A percentile compares a stretch with the other conserved stretches of the same genome.
Evolutionary conservation across 192 early-diverging fungal genomes (phyloP).

Genomic region (Pilobolus umbonatus): DNA sequence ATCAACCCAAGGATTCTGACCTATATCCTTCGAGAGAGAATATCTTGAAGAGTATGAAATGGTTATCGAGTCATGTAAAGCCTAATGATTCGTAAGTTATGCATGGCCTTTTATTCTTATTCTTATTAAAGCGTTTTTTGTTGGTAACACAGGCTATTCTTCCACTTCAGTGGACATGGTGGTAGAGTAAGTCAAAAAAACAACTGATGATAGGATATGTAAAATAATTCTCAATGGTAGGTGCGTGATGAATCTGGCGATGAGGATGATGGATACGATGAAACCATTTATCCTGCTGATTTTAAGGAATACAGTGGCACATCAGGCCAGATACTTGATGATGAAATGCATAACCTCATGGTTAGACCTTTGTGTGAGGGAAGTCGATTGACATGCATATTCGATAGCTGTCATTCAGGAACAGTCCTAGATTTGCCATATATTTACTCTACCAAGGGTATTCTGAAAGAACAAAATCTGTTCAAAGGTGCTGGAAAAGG

Average conservation of each 20-base stretch:
- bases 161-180: constrained; percentile 81
- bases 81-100: constrained; percentile 65
- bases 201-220: background rate
- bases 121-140: background rate
- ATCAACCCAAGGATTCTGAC: constrained; percentile 52
- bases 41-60: constrained; percentile 71
- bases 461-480: constrained; percentile 44
- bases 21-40: constrained; percentile 68
- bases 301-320: constrained; percentile 42
- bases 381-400: constrained; percentile 74
- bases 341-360: constrained; percentile 71
- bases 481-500: constrained; percentile 44
- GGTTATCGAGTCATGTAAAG: constrained; percentile 65
- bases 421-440: constrained; percentile 79
- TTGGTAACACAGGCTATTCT: constrained; percentile 53
- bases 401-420: constrained; percentile 85
- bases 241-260: constrained; percentile 51
- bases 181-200: constrained; percentile 37
- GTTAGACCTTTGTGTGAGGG: constrained; percentile 60
- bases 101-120: background rate
- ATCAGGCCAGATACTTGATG: constrained; percentile 68
- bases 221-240: background rate
- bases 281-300: constrained; percentile 71
- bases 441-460: constrained; percentile 67
- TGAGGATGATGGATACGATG: constrained; percentile 77